Percentiles rank a stretch among this genome's conserved stretches.
Conservation (phyloP, 345 rosid genomes). For the Eucalyptus regnans region DNA sequence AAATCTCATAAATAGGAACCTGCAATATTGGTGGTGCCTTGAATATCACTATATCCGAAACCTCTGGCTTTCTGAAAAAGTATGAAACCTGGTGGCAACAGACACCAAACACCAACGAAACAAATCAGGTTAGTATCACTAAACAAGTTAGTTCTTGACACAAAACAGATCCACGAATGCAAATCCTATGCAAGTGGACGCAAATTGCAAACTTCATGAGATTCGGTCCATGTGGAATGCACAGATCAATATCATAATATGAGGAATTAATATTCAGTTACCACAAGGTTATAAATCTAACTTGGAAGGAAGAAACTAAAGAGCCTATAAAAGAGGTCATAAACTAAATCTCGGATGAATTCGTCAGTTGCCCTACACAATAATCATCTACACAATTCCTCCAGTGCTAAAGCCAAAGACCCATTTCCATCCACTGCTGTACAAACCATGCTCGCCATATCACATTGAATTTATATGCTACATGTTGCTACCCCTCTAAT, state of each 20-base stretch:
- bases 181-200: not conserved
- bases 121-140: not conserved
- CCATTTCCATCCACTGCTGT: not conserved
- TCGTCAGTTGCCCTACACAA: not conserved
- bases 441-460: not conserved
- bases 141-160: not conserved
- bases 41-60: slow-evolving; percentile 76
- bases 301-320: not conserved
- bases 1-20: slow-evolving; percentile 12
- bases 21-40: slow-evolving; percentile 70
- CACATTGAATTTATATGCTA: not conserved
- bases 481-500: not conserved
- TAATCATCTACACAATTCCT: not conserved
- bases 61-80: slow-evolving; percentile 74
- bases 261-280: not conserved
- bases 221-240: not conserved
- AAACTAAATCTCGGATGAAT: not conserved
- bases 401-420: not conserved
- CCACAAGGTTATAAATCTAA: not conserved
- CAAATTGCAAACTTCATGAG: not conserved
- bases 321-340: not conserved
- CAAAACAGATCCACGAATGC: not conserved
- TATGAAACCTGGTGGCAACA: slow-evolving; percentile 53
- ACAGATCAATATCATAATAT: not conserved
- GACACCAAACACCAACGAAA: not conserved